phyloP scores from a whole-genome alignment of 306 rosid genomes.

The Quercus ilex region DNA sequence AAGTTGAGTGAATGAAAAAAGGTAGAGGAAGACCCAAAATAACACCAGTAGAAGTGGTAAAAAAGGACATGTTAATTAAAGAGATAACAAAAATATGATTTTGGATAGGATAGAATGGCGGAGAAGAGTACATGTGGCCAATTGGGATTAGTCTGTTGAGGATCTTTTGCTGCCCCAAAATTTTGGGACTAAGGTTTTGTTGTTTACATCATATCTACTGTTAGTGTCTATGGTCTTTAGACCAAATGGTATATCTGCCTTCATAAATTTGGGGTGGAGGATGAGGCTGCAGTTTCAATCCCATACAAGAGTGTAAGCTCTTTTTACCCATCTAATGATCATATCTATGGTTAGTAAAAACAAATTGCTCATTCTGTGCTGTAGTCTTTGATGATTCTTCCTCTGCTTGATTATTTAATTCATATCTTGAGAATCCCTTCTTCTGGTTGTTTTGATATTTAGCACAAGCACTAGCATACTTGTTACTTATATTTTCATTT shows the following conservation, averaged over 20 bases:
- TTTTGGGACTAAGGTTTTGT: too few relatives aligned
- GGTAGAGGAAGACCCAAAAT: too few relatives aligned
- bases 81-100: too few relatives aligned
- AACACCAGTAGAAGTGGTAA: too few relatives aligned
- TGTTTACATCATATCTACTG: background rate
- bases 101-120: too few relatives aligned
- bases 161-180: too few relatives aligned
- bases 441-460: slow-evolving; percentile 1
- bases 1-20: too few relatives aligned
- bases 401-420: slow-evolving; percentile 19
- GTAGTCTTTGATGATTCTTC: background rate
- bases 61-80: too few relatives aligned
- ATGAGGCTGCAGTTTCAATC: background rate
- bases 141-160: too few relatives aligned
- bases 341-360: background rate
- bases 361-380: background rate
- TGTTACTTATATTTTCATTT: background rate
- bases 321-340: background rate
- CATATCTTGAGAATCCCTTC: background rate
- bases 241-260: background rate
- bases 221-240: background rate
- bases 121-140: too few relatives aligned
- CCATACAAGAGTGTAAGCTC: background rate
- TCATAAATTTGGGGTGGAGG: background rate
- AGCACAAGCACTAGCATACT: background rate